These are phyloP conservation scores for Mycena filopes DNA, from an alignment of 768 basidiomycete genomes.

Conservation along the genomic window DNA sequence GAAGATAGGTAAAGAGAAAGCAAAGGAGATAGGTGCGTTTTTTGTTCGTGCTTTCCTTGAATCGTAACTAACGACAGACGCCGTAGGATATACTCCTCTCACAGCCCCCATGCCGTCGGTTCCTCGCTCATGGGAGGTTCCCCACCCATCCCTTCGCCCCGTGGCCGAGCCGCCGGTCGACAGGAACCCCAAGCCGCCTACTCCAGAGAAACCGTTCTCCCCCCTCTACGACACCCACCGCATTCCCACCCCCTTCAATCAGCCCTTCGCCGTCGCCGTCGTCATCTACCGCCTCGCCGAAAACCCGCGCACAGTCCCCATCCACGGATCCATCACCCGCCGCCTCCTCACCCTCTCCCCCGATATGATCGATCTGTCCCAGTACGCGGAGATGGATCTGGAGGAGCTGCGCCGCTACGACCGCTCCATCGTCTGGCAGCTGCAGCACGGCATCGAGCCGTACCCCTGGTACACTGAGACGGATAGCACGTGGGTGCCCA, in stretches of 20 bases:
- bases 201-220: background rate
- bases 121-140: constrained; percentile 11
- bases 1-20: background rate
- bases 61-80: background rate
- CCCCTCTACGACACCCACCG: constrained; percentile 21
- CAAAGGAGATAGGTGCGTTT: constrained; percentile 4
- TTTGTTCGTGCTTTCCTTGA: background rate
- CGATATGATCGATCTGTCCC: constrained; percentile 25
- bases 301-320: constrained; percentile 27
- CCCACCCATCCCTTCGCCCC: constrained; percentile 21
- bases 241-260: constrained; percentile 19
- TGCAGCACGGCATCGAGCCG: constrained; percentile 25
- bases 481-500: constrained; percentile 5
- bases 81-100: constrained; percentile 5
- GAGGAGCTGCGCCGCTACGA: constrained; percentile 33
- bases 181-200: background rate
- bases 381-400: constrained; percentile 30
- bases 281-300: constrained; percentile 22
- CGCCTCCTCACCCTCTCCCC: constrained; percentile 28
- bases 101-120: constrained; percentile 26
- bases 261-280: background rate
- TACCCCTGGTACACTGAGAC: constrained; percentile 18
- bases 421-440: constrained; percentile 11
- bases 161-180: background rate
- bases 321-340: constrained; percentile 20